phyloP scores from a whole-genome alignment of 306 rosid species.

The Lathyrus aphaca region DNA sequence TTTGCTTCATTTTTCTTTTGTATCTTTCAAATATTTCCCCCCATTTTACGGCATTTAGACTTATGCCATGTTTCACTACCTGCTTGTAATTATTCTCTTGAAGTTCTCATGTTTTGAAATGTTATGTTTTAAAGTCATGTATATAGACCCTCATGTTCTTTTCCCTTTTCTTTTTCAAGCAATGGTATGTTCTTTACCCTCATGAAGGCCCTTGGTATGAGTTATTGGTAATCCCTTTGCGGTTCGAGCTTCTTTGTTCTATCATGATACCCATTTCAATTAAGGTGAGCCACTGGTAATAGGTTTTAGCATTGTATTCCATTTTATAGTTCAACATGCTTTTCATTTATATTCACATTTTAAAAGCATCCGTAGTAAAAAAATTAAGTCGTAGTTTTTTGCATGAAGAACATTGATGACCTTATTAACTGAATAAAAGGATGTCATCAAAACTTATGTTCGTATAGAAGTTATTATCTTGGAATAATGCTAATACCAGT shows the following conservation, averaged over 20 bases:
- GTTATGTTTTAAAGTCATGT: slow-evolving; percentile 36
- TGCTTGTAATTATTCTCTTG: slow-evolving; percentile 25
- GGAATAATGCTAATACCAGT: slow-evolving; percentile 7
- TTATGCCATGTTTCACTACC: slow-evolving; percentile 23
- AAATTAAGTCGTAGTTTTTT: slow-evolving; percentile 31
- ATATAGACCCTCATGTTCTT: slow-evolving; percentile 16
- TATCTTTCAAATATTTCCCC: slow-evolving; percentile 1
- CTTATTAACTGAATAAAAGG: slow-evolving; percentile 33
- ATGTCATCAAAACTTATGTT: slow-evolving; percentile 29
- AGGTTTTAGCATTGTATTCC: slow-evolving; percentile 29
- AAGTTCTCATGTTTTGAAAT: slow-evolving; percentile 37
- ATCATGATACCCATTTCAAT: slow-evolving; percentile 99
- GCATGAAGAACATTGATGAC: slow-evolving; percentile 28
- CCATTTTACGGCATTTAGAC: slow-evolving; percentile 13
- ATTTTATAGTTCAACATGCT: slow-evolving; percentile 33
- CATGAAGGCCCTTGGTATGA: slow-evolving; percentile 95
- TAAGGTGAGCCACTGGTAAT: slow-evolving; percentile 63
- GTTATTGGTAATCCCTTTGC: slow-evolving; percentile 89
- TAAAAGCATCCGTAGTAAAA: slow-evolving; percentile 2
- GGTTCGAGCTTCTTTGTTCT: slow-evolving; percentile 97
- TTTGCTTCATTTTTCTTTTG: slow-evolving; percentile 26
- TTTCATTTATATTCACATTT: slow-evolving; percentile 31
- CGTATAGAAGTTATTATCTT: slow-evolving; percentile 7
- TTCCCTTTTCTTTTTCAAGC: slow-evolving; percentile 49
- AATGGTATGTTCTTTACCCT: slow-evolving; percentile 93